Evolutionary conservation across 495 filamentous ascomycete genomes (phyloP).

Genomic region (Aspergillus conjunctus): DNA sequence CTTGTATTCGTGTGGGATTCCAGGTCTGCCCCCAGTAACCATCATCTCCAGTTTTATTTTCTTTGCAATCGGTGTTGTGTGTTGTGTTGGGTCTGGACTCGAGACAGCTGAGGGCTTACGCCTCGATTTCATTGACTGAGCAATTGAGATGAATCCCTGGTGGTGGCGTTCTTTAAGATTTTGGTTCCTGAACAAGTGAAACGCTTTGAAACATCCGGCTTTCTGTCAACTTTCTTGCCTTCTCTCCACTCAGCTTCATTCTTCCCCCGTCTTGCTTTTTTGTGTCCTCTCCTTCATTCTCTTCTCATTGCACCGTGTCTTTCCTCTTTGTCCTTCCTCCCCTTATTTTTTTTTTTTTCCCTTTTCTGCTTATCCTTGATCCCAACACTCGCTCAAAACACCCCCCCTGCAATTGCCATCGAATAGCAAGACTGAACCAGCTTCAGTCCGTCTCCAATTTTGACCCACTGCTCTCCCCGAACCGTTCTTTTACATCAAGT

Average conservation of each 20-base stretch:
- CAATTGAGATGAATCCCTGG: background rate
- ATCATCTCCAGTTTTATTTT: background rate
- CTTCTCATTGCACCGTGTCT: slow-evolving; percentile 1
- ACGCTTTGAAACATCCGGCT: slow-evolving; percentile 9
- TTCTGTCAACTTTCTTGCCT: background rate
- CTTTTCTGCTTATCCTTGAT: slow-evolving; percentile 11
- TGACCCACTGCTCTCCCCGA: background rate
- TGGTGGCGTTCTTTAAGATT: background rate
- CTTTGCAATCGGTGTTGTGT: background rate
- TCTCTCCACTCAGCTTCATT: background rate
- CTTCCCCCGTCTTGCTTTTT: slow-evolving; percentile 3
- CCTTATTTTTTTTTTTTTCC: slow-evolving; percentile 1
- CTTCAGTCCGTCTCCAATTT: background rate
- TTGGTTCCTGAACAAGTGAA: slow-evolving; percentile 4
- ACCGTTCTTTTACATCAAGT: background rate
- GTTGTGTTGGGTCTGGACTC: background rate
- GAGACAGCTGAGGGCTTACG: background rate
- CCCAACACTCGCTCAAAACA: background rate
- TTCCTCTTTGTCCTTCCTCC: background rate
- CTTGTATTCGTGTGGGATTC: slow-evolving; percentile 7
- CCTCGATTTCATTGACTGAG: background rate
- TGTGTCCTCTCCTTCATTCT: slow-evolving; percentile 1
- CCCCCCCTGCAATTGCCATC: slow-evolving; percentile 3
- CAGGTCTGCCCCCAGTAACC: slow-evolving; percentile 3
- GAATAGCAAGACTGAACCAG: background rate